A percentile compares a stretch with the other conserved stretches of the same genome.
Evolutionary conservation across 1,139 yeast genomes (phyloP).

Genomic region (Kodamaea ohmeri): DNA sequence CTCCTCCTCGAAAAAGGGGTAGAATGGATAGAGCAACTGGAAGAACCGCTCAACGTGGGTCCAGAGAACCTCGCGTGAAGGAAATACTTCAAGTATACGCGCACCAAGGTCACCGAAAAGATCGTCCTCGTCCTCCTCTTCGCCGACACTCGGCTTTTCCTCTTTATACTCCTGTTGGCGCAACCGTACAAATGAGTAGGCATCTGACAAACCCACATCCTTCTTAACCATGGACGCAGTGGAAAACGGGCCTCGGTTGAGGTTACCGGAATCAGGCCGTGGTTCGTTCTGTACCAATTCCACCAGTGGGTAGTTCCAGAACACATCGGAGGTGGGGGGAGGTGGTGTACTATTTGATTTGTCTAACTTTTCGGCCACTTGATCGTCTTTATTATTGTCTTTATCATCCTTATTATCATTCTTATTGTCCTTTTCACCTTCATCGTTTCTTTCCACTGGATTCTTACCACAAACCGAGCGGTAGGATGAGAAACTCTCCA

Average conservation of each 20-base stretch:
- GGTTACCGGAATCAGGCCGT: slow-evolving; percentile 16
- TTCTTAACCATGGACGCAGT: slow-evolving; percentile 48
- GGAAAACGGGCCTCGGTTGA: slow-evolving; percentile 49
- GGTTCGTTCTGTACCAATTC: slow-evolving; percentile 34
- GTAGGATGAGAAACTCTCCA: slow-evolving; percentile 7
- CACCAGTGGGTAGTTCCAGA: slow-evolving; percentile 41
- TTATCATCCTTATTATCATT: too few relatives aligned
- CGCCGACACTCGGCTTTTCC: slow-evolving; percentile 9
- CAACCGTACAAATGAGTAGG: slow-evolving; percentile 31
- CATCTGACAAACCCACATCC: slow-evolving; percentile 42
- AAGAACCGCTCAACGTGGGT: slow-evolving; percentile 32
- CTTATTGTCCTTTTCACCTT: too few relatives aligned
- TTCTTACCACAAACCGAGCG: slow-evolving; percentile 11
- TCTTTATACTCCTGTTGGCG: slow-evolving; percentile 8
- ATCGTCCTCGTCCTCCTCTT: slow-evolving; percentile 15
- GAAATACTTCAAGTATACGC: slow-evolving; percentile 27
- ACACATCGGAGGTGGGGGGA: slow-evolving; percentile 36
- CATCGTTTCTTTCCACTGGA: slow-evolving; percentile 13
- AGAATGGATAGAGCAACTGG: slow-evolving; percentile 31
- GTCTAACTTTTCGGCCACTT: too few relatives aligned
- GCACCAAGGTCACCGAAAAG: slow-evolving; percentile 27
- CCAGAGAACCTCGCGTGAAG: slow-evolving; percentile 34
- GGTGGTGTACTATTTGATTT: too few relatives aligned
- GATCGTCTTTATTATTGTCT: too few relatives aligned
- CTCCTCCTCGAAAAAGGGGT: slow-evolving; percentile 37